phyloP scores from a whole-genome alignment of 2,329 filamentous ascomycete genomes.

The Sporothrix schenckii region DNA sequence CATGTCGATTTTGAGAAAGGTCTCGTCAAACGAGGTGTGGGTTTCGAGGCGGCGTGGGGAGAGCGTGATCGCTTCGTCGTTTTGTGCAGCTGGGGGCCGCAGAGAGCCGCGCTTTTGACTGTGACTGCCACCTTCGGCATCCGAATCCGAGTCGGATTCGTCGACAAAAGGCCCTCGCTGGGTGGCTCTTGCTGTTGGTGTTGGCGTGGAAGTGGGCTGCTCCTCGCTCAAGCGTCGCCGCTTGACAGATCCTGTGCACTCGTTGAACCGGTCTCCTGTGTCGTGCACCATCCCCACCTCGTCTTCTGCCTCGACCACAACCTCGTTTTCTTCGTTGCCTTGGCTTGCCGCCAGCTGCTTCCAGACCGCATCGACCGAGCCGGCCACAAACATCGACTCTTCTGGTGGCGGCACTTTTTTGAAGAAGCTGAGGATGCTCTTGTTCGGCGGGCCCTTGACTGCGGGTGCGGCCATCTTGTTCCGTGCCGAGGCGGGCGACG shows the following conservation, averaged over 20 bases:
- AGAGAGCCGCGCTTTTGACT: neutral
- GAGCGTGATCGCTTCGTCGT: neutral
- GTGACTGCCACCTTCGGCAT: neutral
- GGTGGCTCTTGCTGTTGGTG: conserved; percentile 40
- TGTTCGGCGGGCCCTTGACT: conserved; percentile 48
- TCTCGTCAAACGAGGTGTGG: conserved; percentile 29
- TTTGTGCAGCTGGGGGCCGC: too few species aligned
- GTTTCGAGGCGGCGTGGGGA: conserved; percentile 14
- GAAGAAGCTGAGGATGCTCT: conserved; percentile 74
- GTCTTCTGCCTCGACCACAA: neutral
- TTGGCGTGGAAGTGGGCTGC: conserved; percentile 40
- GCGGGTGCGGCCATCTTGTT: conserved; percentile 32
- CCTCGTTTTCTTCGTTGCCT: neutral
- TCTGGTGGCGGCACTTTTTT: conserved; percentile 67
- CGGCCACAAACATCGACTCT: conserved; percentile 58
- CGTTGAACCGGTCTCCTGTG: conserved; percentile 15
- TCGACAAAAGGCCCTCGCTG: conserved; percentile 66
- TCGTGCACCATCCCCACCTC: neutral
- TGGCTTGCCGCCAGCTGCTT: neutral
- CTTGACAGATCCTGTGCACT: conserved; percentile 27
- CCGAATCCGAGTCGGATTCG: conserved; percentile 44
- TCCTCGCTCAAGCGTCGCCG: conserved; percentile 19
- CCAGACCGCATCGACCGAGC: neutral
- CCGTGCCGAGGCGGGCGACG: neutral
- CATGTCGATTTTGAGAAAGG: conserved; percentile 5